Base-by-base conservation (phyloP, 2,329 filamentous ascomycete species). In the Ramularia collo-cygni region DNA sequence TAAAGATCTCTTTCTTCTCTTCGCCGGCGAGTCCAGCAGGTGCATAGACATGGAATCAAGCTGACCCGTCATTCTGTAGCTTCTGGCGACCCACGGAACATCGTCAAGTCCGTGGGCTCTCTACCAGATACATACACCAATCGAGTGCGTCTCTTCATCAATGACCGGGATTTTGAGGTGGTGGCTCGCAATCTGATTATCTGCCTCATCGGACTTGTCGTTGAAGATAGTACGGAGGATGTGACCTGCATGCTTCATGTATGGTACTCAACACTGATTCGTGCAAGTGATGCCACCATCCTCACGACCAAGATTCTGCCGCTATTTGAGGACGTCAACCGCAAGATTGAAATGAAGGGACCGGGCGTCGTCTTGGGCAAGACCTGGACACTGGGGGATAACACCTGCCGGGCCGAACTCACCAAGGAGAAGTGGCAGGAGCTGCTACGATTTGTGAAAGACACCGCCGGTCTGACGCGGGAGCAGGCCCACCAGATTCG, bases 201-300 rank as follows among this genome's bases (percentile, higher is more conserved):
- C 5, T 53, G 70, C 1, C 57, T 72, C 3, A 38, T 64, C 3
- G 57, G 58, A 1, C 24, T 51, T 2, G 27, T 17, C 4, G 24
- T 27, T 21, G 8, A 27, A 1, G 36, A 48, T 39, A 60, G 6
- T 0, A 43, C 55, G 0, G 42, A 43, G 4, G 59, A 57, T 1
- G 45, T 53, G 2, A 55, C 59, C 0, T 54, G 53, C 12, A 67
- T 70, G 31, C 45, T 68, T 1, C 67, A 71, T 48, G 7, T 70
- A 3, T 72, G 68, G 68, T 72, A 71, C 50, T 73, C 68, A 0
- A 62, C 64, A 1, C 37, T 61, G 3, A 14, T 70, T 0, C 16
- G 15, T 10, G 10, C 6, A 3, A 2, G 19, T 7, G 31, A 33
- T n/a, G 3, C n/a, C 8, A 16, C 7, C 1, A 33, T 33, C 31